These are phyloP conservation scores for Podospora pseudopauciseta DNA, from an alignment of 495 filamentous ascomycete genomes.

Conservation along the genomic window DNA sequence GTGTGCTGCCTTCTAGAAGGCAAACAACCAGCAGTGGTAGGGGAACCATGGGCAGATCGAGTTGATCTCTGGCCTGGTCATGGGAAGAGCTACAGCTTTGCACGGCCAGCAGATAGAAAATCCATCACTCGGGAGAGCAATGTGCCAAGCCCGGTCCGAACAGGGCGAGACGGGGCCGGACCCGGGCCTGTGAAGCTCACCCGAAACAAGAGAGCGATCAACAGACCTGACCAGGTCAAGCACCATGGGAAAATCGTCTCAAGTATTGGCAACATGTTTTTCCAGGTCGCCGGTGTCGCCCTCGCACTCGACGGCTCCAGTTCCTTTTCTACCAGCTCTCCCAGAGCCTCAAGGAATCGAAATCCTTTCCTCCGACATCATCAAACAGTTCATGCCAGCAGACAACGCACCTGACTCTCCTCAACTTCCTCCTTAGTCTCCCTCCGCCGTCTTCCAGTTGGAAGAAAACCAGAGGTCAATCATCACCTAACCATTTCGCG, in stretches of 20 bases:
- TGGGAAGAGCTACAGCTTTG: background rate
- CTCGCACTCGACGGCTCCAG: background rate
- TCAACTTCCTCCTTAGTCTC: background rate
- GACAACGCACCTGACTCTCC: background rate
- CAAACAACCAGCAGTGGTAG: background rate
- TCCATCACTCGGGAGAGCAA: background rate
- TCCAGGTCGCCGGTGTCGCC: background rate
- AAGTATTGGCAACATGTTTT: slow-evolving; percentile 1
- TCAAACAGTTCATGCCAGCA: background rate
- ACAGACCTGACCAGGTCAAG: background rate
- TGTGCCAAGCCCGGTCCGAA: slow-evolving; percentile 12
- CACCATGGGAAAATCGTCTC: background rate
- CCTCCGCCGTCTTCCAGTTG: background rate
- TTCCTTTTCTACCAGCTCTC: background rate
- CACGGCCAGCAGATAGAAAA: background rate
- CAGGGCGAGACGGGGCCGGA: slow-evolving; percentile 5
- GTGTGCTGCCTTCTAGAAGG: background rate
- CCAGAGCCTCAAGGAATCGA: background rate
- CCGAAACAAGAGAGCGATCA: slow-evolving; percentile 4
- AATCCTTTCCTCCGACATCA: background rate
- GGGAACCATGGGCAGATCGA: background rate
- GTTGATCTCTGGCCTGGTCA: background rate
- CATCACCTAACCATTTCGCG: background rate
- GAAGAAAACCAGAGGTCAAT: background rate
- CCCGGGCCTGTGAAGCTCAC: slow-evolving; percentile 5